A percentile compares a stretch with the other conserved stretches of the same genome.
Conservation (phyloP, 176 grass and related monocot genomes). For the Bothriochloa decipiens region DNA sequence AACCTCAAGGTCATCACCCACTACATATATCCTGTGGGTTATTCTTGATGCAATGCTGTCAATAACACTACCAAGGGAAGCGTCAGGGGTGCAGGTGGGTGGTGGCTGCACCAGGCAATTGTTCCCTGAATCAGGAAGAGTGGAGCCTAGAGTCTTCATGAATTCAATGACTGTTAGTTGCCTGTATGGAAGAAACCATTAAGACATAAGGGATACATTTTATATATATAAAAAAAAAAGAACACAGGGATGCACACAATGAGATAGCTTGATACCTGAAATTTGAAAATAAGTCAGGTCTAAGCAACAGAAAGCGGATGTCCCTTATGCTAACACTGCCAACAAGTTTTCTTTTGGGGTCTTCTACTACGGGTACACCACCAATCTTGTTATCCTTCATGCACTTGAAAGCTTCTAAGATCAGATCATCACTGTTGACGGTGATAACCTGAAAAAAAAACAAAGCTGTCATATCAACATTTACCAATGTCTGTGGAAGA, state of each 20-base stretch:
- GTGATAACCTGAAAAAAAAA: slow-evolving; percentile 77
- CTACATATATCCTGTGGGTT: slow-evolving; percentile 87
- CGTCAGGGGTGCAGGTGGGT: slow-evolving; percentile 57
- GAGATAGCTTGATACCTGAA: slow-evolving; percentile 58
- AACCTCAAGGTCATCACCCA: slow-evolving; percentile 52
- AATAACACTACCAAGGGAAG: slow-evolving; percentile 76
- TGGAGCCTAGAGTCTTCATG: slow-evolving; percentile 66
- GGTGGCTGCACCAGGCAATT: slow-evolving; percentile 47
- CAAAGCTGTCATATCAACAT: slow-evolving; percentile 17
- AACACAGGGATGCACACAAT: background rate
- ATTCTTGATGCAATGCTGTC: slow-evolving; percentile 79
- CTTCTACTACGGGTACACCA: slow-evolving; percentile 81
- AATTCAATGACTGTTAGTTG: slow-evolving; percentile 81
- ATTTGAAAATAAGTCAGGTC: slow-evolving; percentile 74
- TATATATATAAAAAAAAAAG: background rate
- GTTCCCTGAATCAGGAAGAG: slow-evolving; percentile 55
- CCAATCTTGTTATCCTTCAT: slow-evolving; percentile 90
- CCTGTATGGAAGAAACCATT: slow-evolving; percentile 34
- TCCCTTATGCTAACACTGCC: slow-evolving; percentile 81
- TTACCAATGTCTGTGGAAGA: background rate
- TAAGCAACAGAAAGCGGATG: slow-evolving; percentile 82
- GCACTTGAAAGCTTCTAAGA: slow-evolving; percentile 84
- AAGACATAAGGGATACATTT: background rate
- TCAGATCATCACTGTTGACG: slow-evolving; percentile 72
- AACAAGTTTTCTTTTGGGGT: slow-evolving; percentile 68